Evolutionary conservation across 768 basidiomycete species (phyloP).

Genomic region (Kwoniella botswanensis): DNA sequence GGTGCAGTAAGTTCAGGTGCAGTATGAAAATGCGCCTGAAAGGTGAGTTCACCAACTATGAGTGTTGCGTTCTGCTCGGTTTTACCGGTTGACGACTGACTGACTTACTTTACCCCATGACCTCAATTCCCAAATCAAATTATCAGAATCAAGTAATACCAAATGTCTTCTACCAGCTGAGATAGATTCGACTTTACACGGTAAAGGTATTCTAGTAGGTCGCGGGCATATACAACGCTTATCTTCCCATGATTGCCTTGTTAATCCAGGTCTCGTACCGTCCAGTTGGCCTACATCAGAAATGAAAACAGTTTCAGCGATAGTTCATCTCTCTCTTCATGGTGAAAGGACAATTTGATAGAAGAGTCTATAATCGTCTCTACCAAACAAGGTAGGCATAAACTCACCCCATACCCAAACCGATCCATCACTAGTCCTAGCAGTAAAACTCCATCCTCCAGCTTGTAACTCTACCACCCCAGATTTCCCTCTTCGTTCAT

Average conservation of each 20-base stretch:
- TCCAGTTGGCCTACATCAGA: conserved; percentile 41
- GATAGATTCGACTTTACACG: conserved; percentile 44
- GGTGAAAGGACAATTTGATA: not conserved
- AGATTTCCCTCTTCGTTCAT: conserved; percentile 1
- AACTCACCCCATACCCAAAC: conserved; percentile 56
- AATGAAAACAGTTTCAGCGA: not conserved
- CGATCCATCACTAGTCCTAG: conserved; percentile 44
- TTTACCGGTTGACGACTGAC: not conserved
- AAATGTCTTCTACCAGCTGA: conserved; percentile 44
- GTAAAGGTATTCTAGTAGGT: conserved; percentile 45
- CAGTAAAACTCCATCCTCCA: conserved; percentile 53
- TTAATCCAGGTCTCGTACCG: conserved; percentile 28
- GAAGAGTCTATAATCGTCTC: too few species aligned
- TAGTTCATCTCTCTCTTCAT: not conserved
- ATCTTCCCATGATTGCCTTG: conserved; percentile 33
- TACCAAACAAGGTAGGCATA: not conserved
- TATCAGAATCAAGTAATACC: conserved; percentile 51
- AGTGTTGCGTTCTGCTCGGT: too few species aligned
- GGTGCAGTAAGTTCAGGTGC: conserved; percentile 38
- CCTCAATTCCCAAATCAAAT: conserved; percentile 51
- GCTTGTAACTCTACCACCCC: conserved; percentile 51
- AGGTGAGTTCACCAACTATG: too few species aligned
- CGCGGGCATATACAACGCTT: conserved; percentile 36
- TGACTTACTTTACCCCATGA: conserved; percentile 44
- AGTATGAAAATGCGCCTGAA: conserved; percentile 51